Percentiles rank a stretch among this genome's conserved stretches.
phyloP scores from a whole-genome alignment of 2,329 filamentous ascomycete species.

The Penicillium paneum region DNA sequence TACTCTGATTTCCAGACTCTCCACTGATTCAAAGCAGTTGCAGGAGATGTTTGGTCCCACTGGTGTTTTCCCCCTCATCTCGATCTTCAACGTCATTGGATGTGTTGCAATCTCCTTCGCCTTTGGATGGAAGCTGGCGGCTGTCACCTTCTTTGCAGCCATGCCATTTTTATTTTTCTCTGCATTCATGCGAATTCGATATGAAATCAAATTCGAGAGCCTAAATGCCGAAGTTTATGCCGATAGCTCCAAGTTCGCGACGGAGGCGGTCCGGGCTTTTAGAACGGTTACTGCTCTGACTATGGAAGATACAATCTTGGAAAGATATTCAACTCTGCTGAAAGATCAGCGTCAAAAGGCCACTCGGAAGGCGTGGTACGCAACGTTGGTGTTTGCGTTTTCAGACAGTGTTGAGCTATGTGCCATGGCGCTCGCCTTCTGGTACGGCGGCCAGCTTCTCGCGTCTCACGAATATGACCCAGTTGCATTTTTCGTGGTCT shows the following conservation, averaged over 20 bases:
- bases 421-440: conserved; percentile 62
- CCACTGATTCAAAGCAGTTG: conserved; percentile 50
- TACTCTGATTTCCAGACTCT: conserved; percentile 47
- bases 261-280: conserved; percentile 71
- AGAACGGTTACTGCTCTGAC: conserved; percentile 69
- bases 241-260: conserved; percentile 70
- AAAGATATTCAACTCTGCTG: conserved; percentile 60
- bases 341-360: conserved; percentile 57
- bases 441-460: conserved; percentile 60
- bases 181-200: conserved; percentile 55
- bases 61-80: conserved; percentile 54
- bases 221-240: conserved; percentile 67
- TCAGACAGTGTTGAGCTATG: conserved; percentile 64
- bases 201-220: conserved; percentile 66
- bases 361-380: conserved; percentile 59
- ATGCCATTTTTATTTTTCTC: conserved; percentile 51
- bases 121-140: conserved; percentile 73
- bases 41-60: conserved; percentile 52
- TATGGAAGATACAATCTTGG: conserved; percentile 63
- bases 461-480: conserved; percentile 48
- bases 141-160: conserved; percentile 62
- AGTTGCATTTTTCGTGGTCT: conserved; percentile 56
- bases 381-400: conserved; percentile 64
- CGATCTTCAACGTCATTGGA: conserved; percentile 64
- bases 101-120: conserved; percentile 65